Base-by-base conservation (phyloP, 2,329 filamentous ascomycete genomes). In the Pseudogymnoascus sp. region DNA sequence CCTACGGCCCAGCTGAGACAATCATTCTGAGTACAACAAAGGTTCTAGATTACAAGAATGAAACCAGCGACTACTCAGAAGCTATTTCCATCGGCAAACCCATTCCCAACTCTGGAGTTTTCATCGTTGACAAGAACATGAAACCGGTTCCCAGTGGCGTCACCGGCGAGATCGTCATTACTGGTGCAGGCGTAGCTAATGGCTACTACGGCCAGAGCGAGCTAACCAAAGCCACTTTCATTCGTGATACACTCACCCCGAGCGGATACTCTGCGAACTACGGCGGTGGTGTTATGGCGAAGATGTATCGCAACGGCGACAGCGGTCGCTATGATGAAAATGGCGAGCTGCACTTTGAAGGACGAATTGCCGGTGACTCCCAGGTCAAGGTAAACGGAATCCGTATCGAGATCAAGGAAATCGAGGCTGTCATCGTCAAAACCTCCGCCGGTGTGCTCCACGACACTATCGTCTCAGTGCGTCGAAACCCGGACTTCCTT, bases 161-260 rank as follows among this genome's bases (percentile, higher is more conserved):
- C 1, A 68, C 73, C 0, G 80, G 80, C 3, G 78, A 81, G 64
- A 71, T 81, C 4, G 71, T 57, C 26, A 71, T 82, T 29, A 75
- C 69, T 8, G 78, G 78, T 3, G 66, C 70, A 2, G 75, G 75
- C 5, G 71, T 78, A 1, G 69, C 71, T 0, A 14, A 63, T 6
- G 75, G 76, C 1, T 79, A 79, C 62, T 54, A 76, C 0, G 69
- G 73, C n/a, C 66, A 70, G 8, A 47, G 66, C 0, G 70, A 71
- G 7, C 60, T 67, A 11, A 36, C 34, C 34, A 36, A 36, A 36
- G 34, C 34, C 34, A 14, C 34, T 36, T 36, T 36, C 5, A 36
- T 36, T 14, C 34, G 34, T 5, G 34, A 36, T 14, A 36, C 34
- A 14, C 34, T 36, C 34, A 36, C 34, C 34, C 34, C 34, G 11